phyloP scores from a whole-genome alignment of 441 rosid genomes.

The Metrosideros polymorpha region DNA sequence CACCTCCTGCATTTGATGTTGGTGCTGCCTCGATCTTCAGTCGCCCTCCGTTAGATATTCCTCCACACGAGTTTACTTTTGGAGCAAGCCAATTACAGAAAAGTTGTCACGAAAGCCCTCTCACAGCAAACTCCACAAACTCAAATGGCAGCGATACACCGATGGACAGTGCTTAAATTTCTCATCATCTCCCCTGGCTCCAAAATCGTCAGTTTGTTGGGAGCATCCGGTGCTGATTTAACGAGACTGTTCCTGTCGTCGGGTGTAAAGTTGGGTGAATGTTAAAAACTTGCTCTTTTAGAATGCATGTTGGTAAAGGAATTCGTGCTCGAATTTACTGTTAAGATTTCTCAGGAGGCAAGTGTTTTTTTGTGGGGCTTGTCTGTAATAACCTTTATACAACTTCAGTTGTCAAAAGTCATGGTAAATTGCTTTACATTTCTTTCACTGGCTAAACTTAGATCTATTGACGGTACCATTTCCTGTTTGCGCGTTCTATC shows the following conservation, averaged over 20 bases:
- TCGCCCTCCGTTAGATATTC: conserved; percentile 27
- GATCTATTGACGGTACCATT: not conserved
- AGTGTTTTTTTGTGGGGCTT: not conserved
- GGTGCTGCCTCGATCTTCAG: conserved; percentile 48
- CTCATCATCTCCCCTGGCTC: not conserved
- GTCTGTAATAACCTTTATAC: not conserved
- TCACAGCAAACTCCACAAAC: conserved; percentile 13
- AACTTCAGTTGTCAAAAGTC: not conserved
- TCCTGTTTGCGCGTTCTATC: not conserved
- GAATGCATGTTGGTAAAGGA: not conserved
- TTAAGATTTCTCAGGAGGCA: not conserved
- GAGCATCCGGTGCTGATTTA: not conserved
- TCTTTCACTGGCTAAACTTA: not conserved
- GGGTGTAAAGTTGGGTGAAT: conserved; percentile 14
- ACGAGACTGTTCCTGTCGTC: conserved; percentile 1
- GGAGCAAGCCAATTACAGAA: conserved; percentile 41
- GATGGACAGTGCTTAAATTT: conserved; percentile 58
- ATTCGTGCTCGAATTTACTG: not conserved
- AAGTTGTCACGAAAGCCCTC: conserved; percentile 7
- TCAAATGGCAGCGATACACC: conserved; percentile 40
- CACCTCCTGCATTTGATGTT: conserved; percentile 36
- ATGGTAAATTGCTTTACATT: not conserved
- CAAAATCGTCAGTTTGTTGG: not conserved
- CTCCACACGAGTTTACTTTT: conserved; percentile 55
- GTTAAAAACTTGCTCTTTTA: not conserved